phyloP scores from a whole-genome alignment of 2,329 filamentous ascomycete species.

The Arachnopeziza araneosa region DNA sequence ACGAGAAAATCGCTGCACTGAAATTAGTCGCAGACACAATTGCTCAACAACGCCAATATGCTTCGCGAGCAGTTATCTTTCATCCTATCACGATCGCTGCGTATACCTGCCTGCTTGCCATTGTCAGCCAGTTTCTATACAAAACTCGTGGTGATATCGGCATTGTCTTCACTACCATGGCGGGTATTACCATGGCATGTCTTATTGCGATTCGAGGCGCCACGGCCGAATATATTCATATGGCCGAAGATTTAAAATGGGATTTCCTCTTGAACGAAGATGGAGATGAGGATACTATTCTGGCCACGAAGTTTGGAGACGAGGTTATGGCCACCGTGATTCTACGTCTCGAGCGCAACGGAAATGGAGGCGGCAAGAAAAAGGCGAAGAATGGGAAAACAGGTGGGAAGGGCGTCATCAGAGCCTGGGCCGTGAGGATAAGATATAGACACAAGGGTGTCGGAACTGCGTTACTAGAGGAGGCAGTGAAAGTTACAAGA shows the following conservation, averaged over 20 bases:
- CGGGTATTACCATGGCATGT: slow-evolving; percentile 57
- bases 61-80: slow-evolving; percentile 57
- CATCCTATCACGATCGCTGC: slow-evolving; percentile 51
- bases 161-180: slow-evolving; percentile 50
- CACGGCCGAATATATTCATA: slow-evolving; percentile 49
- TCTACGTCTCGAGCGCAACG: slow-evolving; percentile 53
- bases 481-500: slow-evolving; percentile 63
- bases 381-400: slow-evolving; percentile 31
- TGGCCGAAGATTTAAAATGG: slow-evolving; percentile 27
- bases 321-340: slow-evolving; percentile 68
- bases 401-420: slow-evolving; percentile 64
- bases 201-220: slow-evolving; percentile 56
- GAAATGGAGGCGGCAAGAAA: slow-evolving; percentile 17
- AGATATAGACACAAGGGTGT: slow-evolving; percentile 67
- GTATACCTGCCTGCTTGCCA: slow-evolving; percentile 39
- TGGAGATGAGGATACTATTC: slow-evolving; percentile 46
- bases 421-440: slow-evolving; percentile 74
- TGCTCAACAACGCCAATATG: slow-evolving; percentile 71
- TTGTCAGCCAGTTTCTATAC: slow-evolving; percentile 38
- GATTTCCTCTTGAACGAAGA: slow-evolving; percentile 23
- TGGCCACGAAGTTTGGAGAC: slow-evolving; percentile 63
- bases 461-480: slow-evolving; percentile 65
- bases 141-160: slow-evolving; percentile 45
- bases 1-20: slow-evolving; percentile 63
- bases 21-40: slow-evolving; percentile 75